Conservation (phyloP, 163 green algal species). For the Trebouxia gelatinosa region DNA sequence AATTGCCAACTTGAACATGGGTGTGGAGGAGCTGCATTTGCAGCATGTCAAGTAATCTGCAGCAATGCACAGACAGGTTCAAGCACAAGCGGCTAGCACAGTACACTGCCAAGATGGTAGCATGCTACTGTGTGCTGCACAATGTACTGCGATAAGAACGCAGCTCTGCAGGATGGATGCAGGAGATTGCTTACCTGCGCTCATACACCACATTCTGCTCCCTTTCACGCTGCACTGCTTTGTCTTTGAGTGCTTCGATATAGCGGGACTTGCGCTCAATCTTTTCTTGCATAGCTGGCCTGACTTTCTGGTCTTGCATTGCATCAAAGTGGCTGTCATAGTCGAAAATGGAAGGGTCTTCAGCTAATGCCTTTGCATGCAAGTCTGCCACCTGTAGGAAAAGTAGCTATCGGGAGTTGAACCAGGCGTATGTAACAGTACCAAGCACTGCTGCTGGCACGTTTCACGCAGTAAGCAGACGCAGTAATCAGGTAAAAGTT, state of each 20-base stretch:
- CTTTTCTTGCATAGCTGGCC: constrained; percentile 68
- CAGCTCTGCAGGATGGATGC: neutral
- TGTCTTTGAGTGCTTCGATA: constrained; percentile 77
- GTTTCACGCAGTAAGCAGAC: no score
- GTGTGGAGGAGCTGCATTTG: neutral
- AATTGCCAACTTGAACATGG: neutral
- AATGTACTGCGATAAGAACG: neutral
- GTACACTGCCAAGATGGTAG: neutral
- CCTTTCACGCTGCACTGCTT: constrained; percentile 73
- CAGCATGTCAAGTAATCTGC: neutral
- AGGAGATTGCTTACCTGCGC: constrained; percentile 36
- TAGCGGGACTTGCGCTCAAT: constrained; percentile 69
- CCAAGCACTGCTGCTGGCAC: no score
- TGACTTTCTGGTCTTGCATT: constrained; percentile 53
- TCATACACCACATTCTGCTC: constrained; percentile 85
- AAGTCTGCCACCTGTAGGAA: constrained; percentile 70
- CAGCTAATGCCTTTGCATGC: constrained; percentile 79
- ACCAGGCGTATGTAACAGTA: no score
- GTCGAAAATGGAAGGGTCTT: constrained; percentile 91
- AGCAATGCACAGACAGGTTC: neutral
- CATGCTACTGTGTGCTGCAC: neutral
- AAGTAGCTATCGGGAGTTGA: no score
- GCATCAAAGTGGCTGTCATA: constrained; percentile 92
- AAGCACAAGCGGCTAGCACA: neutral
- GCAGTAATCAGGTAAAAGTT: no score